A percentile compares a stretch with the other conserved stretches of the same genome.
These are phyloP conservation scores for Trametes pubescens DNA, from an alignment of 1,284 basidiomycete genomes.

Conservation along the genomic window DNA sequence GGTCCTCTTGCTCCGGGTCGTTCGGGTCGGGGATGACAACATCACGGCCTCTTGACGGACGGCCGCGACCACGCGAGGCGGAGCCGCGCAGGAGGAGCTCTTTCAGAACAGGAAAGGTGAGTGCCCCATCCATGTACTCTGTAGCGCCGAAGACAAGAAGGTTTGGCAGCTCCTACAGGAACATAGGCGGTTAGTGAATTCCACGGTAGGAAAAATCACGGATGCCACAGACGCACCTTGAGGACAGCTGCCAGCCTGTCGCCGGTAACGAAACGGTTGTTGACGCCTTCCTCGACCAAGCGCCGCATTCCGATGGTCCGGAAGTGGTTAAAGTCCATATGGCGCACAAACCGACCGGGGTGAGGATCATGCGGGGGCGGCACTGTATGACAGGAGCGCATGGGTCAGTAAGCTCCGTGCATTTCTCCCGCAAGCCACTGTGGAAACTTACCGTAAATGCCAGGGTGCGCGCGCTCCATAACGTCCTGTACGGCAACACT, in stretches of 20 bases:
- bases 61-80: conserved; percentile 71
- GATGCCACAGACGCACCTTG: conserved; percentile 61
- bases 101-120: conserved; percentile 82
- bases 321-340: conserved; percentile 93
- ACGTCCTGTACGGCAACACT: conserved; percentile 76
- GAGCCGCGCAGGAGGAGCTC: conserved; percentile 88
- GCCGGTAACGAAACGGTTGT: conserved; percentile 92
- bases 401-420: conserved; percentile 18
- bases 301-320: conserved; percentile 94
- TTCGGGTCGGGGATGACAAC: conserved; percentile 52
- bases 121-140: conserved; percentile 94
- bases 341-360: conserved; percentile 79
- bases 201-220: neutral
- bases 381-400: conserved; percentile 52
- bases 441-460: conserved; percentile 68
- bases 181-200: conserved; percentile 10
- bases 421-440: neutral
- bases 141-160: conserved; percentile 88
- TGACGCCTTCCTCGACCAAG: conserved; percentile 89
- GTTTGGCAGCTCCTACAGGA: conserved; percentile 81
- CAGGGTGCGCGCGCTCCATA: conserved; percentile 66
- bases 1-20: conserved; percentile 73
- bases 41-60: conserved; percentile 72
- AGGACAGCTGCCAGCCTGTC: conserved; percentile 84
- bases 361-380: conserved; percentile 75